Evolutionary conservation across 306 rosid genomes (phyloP).

Genomic region (Potentilla sterilis): DNA sequence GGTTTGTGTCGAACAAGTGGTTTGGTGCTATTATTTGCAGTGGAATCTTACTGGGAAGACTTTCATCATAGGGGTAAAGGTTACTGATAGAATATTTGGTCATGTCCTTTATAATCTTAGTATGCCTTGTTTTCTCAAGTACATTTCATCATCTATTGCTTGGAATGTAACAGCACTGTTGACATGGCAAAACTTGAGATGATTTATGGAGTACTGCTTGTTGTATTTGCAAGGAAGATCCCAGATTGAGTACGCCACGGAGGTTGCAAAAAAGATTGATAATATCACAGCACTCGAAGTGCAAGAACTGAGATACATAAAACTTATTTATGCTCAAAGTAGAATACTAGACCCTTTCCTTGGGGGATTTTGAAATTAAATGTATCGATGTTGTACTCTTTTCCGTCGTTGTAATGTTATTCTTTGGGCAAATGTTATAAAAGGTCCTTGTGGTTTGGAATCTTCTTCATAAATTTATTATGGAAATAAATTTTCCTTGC

Average conservation of each 20-base stretch:
- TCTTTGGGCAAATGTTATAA: too few species aligned
- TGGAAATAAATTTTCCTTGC: too few species aligned
- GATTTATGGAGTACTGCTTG: conserved; percentile 4
- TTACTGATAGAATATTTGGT: not conserved
- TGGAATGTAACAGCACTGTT: not conserved
- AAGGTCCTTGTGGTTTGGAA: too few species aligned
- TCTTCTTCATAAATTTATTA: too few species aligned
- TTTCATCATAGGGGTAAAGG: conserved; percentile 43
- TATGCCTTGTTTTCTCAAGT: not conserved
- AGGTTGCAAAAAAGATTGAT: too few species aligned
- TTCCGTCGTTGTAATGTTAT: too few species aligned
- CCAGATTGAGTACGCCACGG: not conserved
- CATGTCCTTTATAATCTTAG: not conserved
- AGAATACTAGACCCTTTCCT: too few species aligned
- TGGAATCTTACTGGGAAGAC: conserved; percentile 70
- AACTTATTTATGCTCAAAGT: too few species aligned
- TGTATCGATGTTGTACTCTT: too few species aligned
- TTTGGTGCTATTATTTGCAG: conserved; percentile 83
- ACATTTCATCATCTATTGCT: not conserved
- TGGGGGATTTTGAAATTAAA: too few species aligned
- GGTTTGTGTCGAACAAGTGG: conserved; percentile 96
- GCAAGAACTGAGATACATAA: too few species aligned
- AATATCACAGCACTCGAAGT: too few species aligned
- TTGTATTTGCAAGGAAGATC: not conserved
- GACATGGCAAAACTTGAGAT: not conserved